Conservation (phyloP, 2,329 filamentous ascomycete genomes). For the Bimuria novae-zelandiae region DNA sequence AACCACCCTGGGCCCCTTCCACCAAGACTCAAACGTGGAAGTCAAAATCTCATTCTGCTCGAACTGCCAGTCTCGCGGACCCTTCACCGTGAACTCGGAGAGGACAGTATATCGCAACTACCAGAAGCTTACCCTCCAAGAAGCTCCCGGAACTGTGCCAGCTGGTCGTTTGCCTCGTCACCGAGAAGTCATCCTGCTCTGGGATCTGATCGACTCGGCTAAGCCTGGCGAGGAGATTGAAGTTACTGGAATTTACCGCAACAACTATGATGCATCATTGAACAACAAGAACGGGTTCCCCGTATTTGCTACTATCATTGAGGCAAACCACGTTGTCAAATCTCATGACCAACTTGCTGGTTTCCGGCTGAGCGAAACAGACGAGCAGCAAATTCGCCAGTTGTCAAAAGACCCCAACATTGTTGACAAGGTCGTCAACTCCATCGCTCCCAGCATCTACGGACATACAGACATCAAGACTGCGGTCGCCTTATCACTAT, state of each 20-base stretch:
- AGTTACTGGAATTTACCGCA: conserved; percentile 93
- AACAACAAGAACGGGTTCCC: conserved; percentile 99
- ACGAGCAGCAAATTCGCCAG: conserved; percentile 86
- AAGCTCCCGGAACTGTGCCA: conserved; percentile 95
- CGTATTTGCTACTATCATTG: conserved; percentile 95
- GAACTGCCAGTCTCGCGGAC: conserved; percentile 91
- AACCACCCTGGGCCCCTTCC: conserved; percentile 89
- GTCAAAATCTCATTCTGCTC: conserved; percentile 97
- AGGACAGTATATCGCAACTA: conserved; percentile 99
- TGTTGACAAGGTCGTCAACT: conserved; percentile 88
- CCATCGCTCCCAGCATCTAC: conserved; percentile 96
- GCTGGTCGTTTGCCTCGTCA: conserved; percentile 92
- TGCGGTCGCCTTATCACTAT: conserved; percentile 88
- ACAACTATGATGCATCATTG: conserved; percentile 96
- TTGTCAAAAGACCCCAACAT: conserved; percentile 90
- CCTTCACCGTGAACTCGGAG: conserved; percentile 94
- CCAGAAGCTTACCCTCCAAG: conserved; percentile 95
- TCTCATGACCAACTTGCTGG: conserved; percentile 96
- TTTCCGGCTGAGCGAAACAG: conserved; percentile 92
- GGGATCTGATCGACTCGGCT: conserved; percentile 94
- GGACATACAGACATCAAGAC: conserved; percentile 98
- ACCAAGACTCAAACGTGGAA: conserved; percentile 94
- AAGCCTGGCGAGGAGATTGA: conserved; percentile 99
- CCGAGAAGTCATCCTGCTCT: conserved; percentile 91
- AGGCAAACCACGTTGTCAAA: conserved; percentile 97